Evolutionary conservation across 768 basidiomycete species (phyloP), one percentile per base, ranked within the genome.

Genomic region (Russula dissimulans): DNA sequence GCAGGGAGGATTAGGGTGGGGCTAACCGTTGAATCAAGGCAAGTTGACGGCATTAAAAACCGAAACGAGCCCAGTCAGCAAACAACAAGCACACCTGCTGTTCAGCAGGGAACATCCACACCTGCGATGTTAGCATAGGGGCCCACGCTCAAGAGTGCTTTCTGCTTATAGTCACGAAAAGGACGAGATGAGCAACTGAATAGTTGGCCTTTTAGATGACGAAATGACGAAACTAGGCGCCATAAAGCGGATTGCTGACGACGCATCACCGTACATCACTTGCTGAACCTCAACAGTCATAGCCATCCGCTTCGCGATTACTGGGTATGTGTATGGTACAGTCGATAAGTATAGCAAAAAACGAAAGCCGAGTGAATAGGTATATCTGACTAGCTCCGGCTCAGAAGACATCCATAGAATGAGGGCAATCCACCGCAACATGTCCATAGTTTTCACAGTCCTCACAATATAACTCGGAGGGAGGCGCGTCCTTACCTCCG

Each of bases 361-460:
- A 26, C 22, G 17, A 44, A 51, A 38, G 14, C 38, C 39, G n/a
- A 34, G 39, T 42, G 51, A 52, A 52, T 54, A 46, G 29, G 53
- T 53, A 54, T 61, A 61, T 57, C 39, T 31, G 26, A 42, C 10
- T 36, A 3, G 1, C 29, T 29, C 31, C 26, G 51, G 56, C 44
- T 65, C 47, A 64, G 74, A 94, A 95, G 59, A 94, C 87, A 73
- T 95, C 92, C 71, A 85, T 72, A 11, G 90, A 91, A 71, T 91
- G 83, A 43, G 91, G 90, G 68, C 92, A 95, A 62, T 91, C 81
- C 39, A 79, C 80, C 5, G 91, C 82, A 41, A 77, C 68, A 70
- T 94, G 91, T 8, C 90, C 91, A 54, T 80, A 78, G 59, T 81
- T 81, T 74, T 93, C 92, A 69, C 92, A 94, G 65, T 94, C 91